Conservation (phyloP, 352 stramenopile species). For the Phytophthora tubulina region DNA sequence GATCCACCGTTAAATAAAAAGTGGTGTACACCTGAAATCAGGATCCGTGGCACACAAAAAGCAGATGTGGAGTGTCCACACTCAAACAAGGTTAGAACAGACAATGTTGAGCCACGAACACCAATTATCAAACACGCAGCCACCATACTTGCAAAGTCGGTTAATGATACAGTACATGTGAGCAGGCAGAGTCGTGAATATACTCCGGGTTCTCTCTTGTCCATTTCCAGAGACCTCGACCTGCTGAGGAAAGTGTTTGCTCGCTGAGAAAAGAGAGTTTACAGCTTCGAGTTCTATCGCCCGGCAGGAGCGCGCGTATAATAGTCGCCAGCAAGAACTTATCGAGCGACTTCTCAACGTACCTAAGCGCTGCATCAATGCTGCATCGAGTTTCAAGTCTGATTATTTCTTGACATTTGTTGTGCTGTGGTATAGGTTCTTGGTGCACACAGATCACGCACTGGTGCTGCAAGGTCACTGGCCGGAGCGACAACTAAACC, state of each 20-base stretch:
- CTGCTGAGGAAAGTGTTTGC: no score
- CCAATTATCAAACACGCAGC: no score
- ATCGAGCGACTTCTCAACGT: constrained; percentile 68
- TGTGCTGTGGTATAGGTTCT: constrained; percentile 42
- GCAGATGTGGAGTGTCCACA: constrained; percentile 16
- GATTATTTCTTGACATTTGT: constrained; percentile 3
- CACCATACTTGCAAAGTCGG: no score
- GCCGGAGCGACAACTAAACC: constrained; percentile 51
- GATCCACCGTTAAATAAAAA: no score
- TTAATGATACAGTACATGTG: no score
- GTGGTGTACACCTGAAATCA: no score
- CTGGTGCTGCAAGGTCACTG: constrained; percentile 68
- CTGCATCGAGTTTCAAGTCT: neutral
- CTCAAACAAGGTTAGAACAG: constrained; percentile 42
- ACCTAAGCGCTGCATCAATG: constrained; percentile 5
- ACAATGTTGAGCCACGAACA: constrained; percentile 35
- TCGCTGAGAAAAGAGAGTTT: constrained; percentile 33
- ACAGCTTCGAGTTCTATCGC: constrained; percentile 66
- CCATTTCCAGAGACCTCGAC: no score
- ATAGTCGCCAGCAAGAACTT: constrained; percentile 54
- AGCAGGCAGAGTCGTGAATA: no score
- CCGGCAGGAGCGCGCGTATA: constrained; percentile 70
- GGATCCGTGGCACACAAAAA: constrained; percentile 1
- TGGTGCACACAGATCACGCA: constrained; percentile 51
- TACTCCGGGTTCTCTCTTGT: no score